Base-by-base conservation (phyloP, 192 early-diverging fungal species). In the Entomortierella lignicola region DNA sequence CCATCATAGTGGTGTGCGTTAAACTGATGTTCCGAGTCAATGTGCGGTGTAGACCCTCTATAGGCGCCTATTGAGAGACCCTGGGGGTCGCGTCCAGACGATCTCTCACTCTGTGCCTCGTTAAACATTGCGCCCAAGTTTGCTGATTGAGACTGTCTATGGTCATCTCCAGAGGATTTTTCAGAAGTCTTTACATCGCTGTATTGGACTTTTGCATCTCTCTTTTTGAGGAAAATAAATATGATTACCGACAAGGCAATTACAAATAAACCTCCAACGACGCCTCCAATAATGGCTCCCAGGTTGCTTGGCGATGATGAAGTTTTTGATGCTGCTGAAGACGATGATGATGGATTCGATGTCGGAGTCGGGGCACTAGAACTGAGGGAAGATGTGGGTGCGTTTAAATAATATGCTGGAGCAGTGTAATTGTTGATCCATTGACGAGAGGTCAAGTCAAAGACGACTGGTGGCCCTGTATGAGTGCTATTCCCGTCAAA, bases 211-310 rank as follows among this genome's bases (percentile, higher is more conserved):
- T 55, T 60, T 31, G 51, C 72, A 34, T 77, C 41, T 1, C 34
- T 54, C 1, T 61, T 60, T 21, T 63, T 68, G 1, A 69, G 39
- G 21, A 43, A 69, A 0, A 77, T 8, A 26, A 63, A 77, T 21
- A 77, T 44, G 4, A 44, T 13, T 0, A 30, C 73, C 0, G 73
- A 44, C 0, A 69, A 15, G 1, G 54, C 54, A n/a, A 77, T 58
- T 6, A 77, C 73, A 10, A 47, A 32, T 29, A 77, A n/a, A 21
- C 44, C 55, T 20, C 73, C 73, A 34, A 77, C 69, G 0, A 54
- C 39, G 1, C 73, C 73, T 69, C 73, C 73, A n/a, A 77, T 53
- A 56, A 77, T 77, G 0, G 73, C 60, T 1, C 73, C 73, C 13
- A 77, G 48, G 32, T 77, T 69, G 37, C 23, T 64, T 26, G 56